Conservation (phyloP, 768 basidiomycete species). For the Mycena latifolia region DNA sequence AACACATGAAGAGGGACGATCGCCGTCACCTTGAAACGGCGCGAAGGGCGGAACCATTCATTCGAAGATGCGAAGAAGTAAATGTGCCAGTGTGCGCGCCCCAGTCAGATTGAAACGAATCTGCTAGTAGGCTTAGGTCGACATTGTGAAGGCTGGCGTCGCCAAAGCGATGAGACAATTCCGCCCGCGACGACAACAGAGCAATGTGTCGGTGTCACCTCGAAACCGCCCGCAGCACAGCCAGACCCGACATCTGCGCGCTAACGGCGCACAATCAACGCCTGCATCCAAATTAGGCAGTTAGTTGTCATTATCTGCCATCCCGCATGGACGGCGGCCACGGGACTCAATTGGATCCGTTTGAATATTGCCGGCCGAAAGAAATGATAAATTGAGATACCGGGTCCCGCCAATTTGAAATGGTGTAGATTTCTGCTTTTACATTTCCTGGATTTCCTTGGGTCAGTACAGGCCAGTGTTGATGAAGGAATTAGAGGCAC, state of each 20-base stretch:
- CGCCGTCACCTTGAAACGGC: conserved; percentile 16
- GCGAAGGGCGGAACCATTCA: background rate
- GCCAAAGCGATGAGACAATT: conserved; percentile 18
- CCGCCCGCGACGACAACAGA: background rate
- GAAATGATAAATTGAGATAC: no score
- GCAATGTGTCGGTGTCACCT: conserved; percentile 15
- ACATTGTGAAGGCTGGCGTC: conserved; percentile 4
- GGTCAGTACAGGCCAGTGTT: no score
- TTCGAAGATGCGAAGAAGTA: no score
- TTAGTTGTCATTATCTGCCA: conserved; percentile 26
- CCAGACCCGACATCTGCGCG: background rate
- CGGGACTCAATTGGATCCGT: background rate
- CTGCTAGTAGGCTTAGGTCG: background rate
- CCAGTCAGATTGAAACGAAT: conserved; percentile 18
- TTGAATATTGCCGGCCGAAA: background rate
- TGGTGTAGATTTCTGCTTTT: no score
- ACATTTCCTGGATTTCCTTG: no score
- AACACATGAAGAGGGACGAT: conserved; percentile 6
- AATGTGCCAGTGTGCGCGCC: no score
- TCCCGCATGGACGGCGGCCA: background rate
- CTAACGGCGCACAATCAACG: conserved; percentile 19
- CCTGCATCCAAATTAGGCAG: conserved; percentile 15
- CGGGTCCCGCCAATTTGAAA: no score
- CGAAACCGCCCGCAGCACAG: conserved; percentile 19
- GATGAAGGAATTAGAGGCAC: no score